Base-by-base conservation (phyloP, 176 grass and related monocot genomes). In the Zoysia japonica region DNA sequence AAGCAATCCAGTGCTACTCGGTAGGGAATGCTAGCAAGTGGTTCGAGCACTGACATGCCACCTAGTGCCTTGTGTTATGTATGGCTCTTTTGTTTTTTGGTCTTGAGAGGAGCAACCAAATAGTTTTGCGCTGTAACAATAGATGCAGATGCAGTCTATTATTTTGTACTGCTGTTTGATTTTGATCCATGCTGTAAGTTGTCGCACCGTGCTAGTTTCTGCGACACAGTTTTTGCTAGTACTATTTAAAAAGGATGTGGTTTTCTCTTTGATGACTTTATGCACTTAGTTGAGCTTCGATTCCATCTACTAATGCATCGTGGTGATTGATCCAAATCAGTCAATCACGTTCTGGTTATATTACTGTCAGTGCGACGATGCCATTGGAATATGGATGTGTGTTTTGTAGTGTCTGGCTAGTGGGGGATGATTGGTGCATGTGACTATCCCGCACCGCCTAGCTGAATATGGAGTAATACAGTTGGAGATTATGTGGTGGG, bases 41-140 rank as follows among this genome's bases (percentile, higher is more conserved):
- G 70, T 57, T 87, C 56, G 52, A 59, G 42, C 71, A 81, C 43
- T 59, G 20, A 48, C 47, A 19, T 80, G 57, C 64, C 65, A 85
- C 77, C 77, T 51, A 64, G 76, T 59, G n/a, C 78, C 78, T 81
- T 81, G 57, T 80, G 82, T 81, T 80, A n/a, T 59, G 68, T 72
- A 72, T 77, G 72, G 50, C 72, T 61, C 6, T 64, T 49, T 61
- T 19, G 36, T 76, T 85, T 65, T 77, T 76, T 61, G n/a, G 53
- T 76, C 38, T 61, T 11, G 71, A 60, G 20, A 67, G 47, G 71
- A 61, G 72, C 72, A 40, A 39, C 66, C 2, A 3, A 17, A 70
- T 85, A 78, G 78, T 38, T 77, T 78, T 78, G 51, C 82, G 37
- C 66, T 61, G 11, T n/a, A 52, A 72, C 60, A 52, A 77, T 80